Evolutionary conservation across 768 basidiomycete genomes (phyloP), one percentile per base, ranked within the genome.

Genomic region (Xanthoconium stramineum): DNA sequence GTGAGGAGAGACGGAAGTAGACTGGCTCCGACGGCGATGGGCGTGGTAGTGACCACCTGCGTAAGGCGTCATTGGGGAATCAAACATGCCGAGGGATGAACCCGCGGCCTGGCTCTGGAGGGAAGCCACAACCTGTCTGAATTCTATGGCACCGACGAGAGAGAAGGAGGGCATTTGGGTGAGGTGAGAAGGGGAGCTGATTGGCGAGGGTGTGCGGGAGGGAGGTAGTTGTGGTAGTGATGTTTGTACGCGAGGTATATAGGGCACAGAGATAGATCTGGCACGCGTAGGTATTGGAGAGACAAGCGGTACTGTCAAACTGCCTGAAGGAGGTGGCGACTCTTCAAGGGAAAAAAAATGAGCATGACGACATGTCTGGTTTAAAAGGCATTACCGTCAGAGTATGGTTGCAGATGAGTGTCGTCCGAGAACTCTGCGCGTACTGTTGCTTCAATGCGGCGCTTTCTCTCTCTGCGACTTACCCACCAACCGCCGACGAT

Each of bases 91-190:
- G 47, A 91, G 74, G 0, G 83, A 80, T 0, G 80, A 72, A 1
- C 76, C 76, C 3, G 83, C 79, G 11, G 87, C 86, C 64, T 94
- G 84, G 47, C 78, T 78, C 59, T 85, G 83, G 24, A 99, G 77
- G 0, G 88, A 86, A 12, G 88, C 80, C 20, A 99, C 88, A 24
- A 98, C 89, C 56, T 94, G 88, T 17, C 94, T 82, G 73, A 99
- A 99, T 71, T 99, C 97, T 43, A 99, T 82, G 0, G 97, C 97
- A 10, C 96, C 93, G 6, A 98, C 83, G 2, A 99, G 81, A 3
- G 96, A 98, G 64, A 93, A 93, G 0, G 89, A 91, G 3, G 89
- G 89, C 72, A 92, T 80, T 57, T 83, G 81, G 11, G 72, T 69
- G 37, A 76, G 70, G 24, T 72, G 71, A 60, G 75, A 56, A 24